Percentiles rank a stretch among this genome's conserved stretches.
Evolutionary conservation across 306 rosid genomes (phyloP).

Genomic region (Citrullus colocynthis): DNA sequence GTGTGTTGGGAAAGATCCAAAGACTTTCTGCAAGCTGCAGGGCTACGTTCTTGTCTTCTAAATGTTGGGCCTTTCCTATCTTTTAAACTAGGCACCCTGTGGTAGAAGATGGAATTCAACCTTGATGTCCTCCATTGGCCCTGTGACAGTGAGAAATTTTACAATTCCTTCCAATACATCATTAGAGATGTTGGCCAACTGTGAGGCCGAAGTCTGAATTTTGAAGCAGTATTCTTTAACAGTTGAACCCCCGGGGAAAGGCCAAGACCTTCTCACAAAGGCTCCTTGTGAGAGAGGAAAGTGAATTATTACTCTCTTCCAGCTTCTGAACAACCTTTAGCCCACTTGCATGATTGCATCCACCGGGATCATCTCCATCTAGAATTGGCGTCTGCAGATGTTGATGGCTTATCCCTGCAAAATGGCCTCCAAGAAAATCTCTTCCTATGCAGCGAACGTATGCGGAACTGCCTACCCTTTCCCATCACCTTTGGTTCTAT

Average conservation of each 20-base stretch:
- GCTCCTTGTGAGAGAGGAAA: neutral
- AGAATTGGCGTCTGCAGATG: neutral
- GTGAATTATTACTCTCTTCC: neutral
- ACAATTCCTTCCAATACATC: neutral
- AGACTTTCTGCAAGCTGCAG: neutral
- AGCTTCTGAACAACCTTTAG: neutral
- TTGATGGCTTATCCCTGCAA: neutral
- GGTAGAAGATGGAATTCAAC: neutral
- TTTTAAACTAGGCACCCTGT: neutral
- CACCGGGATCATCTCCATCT: neutral
- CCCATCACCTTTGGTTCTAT: neutral
- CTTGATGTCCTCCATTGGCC: neutral
- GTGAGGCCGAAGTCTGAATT: neutral
- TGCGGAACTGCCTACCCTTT: neutral
- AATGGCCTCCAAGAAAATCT: neutral
- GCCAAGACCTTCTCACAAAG: neutral
- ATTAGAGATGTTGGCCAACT: neutral
- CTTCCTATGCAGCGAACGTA: neutral
- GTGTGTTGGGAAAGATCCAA: neutral
- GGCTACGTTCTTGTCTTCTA: neutral
- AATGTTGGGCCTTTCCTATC: neutral
- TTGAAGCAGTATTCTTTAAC: neutral
- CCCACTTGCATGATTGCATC: neutral
- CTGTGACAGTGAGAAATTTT: neutral
- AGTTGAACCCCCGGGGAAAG: neutral